phyloP scores from a whole-genome alignment of 2,329 filamentous ascomycete species.

The Colletotrichum graminicola region DNA sequence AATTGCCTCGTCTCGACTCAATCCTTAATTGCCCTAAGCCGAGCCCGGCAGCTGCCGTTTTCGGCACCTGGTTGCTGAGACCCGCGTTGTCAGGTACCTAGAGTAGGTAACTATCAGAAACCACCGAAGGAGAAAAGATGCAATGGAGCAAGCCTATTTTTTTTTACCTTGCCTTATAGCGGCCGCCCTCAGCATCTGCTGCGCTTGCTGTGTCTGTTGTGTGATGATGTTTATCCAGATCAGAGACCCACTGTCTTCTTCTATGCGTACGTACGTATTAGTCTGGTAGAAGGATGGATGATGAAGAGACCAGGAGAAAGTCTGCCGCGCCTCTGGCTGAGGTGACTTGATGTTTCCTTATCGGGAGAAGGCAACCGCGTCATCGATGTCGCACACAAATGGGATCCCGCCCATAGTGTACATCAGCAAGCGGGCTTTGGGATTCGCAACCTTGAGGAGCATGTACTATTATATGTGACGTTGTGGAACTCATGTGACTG shows the following conservation, averaged over 20 bases:
- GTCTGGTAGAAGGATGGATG: background rate
- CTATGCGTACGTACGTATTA: no score
- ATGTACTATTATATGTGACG: background rate
- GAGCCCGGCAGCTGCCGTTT: background rate
- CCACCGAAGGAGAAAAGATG: background rate
- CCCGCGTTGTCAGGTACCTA: no score
- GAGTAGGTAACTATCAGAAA: background rate
- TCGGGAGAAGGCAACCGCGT: background rate
- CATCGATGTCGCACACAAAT: background rate
- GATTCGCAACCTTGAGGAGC: background rate
- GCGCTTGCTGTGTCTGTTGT: no score
- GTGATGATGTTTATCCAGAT: no score
- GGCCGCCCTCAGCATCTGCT: no score
- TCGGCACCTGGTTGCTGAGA: no score
- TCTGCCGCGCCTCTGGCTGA: background rate
- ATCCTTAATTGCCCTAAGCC: background rate
- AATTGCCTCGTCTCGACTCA: background rate
- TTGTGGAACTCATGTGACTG: no score
- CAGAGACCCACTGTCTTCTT: no score
- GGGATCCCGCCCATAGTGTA: no score
- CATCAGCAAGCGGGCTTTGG: background rate
- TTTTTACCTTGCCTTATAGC: no score
- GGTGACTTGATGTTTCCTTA: background rate
- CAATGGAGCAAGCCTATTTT: background rate
- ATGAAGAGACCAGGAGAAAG: slow-evolving; percentile 7